Conservation (phyloP, 257 asterid species). For the Fraxinus quadrangulata region DNA sequence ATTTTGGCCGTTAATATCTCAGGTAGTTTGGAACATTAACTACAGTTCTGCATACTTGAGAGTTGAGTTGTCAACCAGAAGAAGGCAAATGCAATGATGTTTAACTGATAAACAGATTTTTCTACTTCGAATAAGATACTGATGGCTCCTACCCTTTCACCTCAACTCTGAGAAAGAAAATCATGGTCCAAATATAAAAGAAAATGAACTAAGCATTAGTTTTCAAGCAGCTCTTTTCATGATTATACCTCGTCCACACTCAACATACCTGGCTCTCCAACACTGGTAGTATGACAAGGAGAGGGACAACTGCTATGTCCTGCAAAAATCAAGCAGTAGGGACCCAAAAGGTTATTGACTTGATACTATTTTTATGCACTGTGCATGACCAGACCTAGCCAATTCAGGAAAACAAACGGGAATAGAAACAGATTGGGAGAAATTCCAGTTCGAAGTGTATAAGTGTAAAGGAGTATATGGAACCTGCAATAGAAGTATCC, state of each 20-base stretch:
- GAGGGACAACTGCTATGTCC: conserved; percentile 99
- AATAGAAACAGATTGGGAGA: conserved; percentile 17
- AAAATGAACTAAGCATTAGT: not conserved
- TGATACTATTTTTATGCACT: conserved; percentile 27
- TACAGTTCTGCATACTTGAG: not conserved
- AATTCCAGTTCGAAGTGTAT: conserved; percentile 13
- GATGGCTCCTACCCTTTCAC: not conserved
- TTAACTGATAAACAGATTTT: not conserved
- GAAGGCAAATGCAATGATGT: not conserved
- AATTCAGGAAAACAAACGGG: conserved; percentile 24
- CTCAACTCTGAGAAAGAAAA: conserved; percentile 13
- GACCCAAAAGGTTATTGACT: conserved; percentile 38
- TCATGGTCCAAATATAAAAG: not conserved
- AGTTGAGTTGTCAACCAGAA: not conserved
- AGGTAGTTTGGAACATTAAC: not conserved
- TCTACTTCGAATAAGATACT: not conserved
- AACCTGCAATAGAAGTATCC: conserved; percentile 95
- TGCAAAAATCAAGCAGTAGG: conserved; percentile 56
- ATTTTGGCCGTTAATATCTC: not conserved
- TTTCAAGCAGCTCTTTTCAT: conserved; percentile 3
- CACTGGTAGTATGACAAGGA: conserved; percentile 93
- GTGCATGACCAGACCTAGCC: conserved; percentile 33
- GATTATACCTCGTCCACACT: conserved; percentile 27
- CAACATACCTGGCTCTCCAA: conserved; percentile 88
- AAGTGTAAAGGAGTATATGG: conserved; percentile 12